A percentile compares a stretch with the other conserved stretches of the same genome.
Conservation (phyloP, 352 stramenopile species). For the Globisporangium cylindrosporum region DNA sequence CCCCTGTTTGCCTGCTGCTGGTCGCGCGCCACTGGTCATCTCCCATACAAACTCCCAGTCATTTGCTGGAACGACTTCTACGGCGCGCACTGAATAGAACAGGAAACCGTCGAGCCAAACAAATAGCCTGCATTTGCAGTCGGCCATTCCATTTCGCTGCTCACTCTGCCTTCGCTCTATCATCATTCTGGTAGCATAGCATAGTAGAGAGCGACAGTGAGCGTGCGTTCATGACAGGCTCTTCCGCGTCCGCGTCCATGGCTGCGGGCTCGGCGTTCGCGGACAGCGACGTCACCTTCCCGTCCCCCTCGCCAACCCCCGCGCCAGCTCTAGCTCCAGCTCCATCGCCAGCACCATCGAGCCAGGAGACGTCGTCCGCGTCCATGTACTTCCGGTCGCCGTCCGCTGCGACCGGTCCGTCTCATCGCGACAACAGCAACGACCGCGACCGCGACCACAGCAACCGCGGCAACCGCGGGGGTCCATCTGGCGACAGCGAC, state of each 20-base stretch:
- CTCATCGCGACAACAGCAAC: neutral
- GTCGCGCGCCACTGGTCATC: neutral
- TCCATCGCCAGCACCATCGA: neutral
- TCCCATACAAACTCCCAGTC: slow-evolving; percentile 1
- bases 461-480: neutral
- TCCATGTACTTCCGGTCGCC: slow-evolving; percentile 5
- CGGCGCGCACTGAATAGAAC: neutral
- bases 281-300: slow-evolving; percentile 26
- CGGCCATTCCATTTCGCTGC: neutral
- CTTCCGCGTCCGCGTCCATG: slow-evolving; percentile 23
- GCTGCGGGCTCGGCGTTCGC: slow-evolving; percentile 16
- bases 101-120: neutral
- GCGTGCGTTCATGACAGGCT: slow-evolving; percentile 8
- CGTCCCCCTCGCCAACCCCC: neutral
- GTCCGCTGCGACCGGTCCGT: neutral
- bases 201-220: neutral
- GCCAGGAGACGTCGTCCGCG: neutral
- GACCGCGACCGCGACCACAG: neutral
- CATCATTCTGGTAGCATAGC: neutral
- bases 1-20: neutral
- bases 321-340: neutral
- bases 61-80: slow-evolving; percentile 4
- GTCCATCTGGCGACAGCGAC: neutral
- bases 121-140: neutral
- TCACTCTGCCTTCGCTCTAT: neutral